These are phyloP conservation scores for Clonostachys byssicola DNA, from an alignment of 2,329 filamentous ascomycete species.

Conservation along the genomic window DNA sequence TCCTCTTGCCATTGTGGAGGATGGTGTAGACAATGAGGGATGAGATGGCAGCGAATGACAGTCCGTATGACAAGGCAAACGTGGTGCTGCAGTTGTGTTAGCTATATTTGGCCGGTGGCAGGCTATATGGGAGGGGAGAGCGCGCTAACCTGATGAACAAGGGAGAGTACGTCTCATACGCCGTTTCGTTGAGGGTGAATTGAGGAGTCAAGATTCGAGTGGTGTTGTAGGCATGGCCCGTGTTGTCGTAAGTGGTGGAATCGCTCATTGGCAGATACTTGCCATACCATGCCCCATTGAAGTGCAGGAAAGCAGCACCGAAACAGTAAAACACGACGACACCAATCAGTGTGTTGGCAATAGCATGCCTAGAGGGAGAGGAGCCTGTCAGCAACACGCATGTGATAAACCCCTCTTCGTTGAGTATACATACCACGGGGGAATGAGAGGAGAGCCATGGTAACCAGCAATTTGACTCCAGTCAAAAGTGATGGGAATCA, in stretches of 20 bases:
- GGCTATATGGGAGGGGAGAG: not conserved
- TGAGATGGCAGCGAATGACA: slow-evolving; percentile 69
- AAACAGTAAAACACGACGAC: slow-evolving; percentile 63
- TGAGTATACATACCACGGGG: slow-evolving; percentile 51
- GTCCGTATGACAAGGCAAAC: slow-evolving; percentile 65
- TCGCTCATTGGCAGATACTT: slow-evolving; percentile 67
- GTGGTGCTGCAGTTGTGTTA: slow-evolving; percentile 48
- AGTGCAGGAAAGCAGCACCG: slow-evolving; percentile 58
- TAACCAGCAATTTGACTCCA: slow-evolving; percentile 71
- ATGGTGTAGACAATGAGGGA: slow-evolving; percentile 65
- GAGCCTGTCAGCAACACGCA: not conserved
- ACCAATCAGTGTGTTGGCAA: slow-evolving; percentile 68
- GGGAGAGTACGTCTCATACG: slow-evolving; percentile 64
- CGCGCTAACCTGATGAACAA: slow-evolving; percentile 52
- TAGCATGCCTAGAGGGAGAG: slow-evolving; percentile 50
- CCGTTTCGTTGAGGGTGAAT: slow-evolving; percentile 57
- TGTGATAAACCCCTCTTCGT: not conserved
- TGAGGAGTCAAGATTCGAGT: slow-evolving; percentile 56
- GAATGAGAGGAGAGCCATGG: slow-evolving; percentile 63
- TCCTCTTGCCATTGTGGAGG: slow-evolving; percentile 62
- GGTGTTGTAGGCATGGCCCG: slow-evolving; percentile 59
- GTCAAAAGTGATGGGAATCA: slow-evolving; percentile 72
- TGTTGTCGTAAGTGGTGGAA: slow-evolving; percentile 69
- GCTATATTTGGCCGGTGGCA: not conserved
- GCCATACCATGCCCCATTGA: slow-evolving; percentile 60